A percentile compares a stretch with the other conserved stretches of the same genome.
Evolutionary conservation across 2,329 filamentous ascomycete species (phyloP).

Genomic region (Dothideomycetes sp.): DNA sequence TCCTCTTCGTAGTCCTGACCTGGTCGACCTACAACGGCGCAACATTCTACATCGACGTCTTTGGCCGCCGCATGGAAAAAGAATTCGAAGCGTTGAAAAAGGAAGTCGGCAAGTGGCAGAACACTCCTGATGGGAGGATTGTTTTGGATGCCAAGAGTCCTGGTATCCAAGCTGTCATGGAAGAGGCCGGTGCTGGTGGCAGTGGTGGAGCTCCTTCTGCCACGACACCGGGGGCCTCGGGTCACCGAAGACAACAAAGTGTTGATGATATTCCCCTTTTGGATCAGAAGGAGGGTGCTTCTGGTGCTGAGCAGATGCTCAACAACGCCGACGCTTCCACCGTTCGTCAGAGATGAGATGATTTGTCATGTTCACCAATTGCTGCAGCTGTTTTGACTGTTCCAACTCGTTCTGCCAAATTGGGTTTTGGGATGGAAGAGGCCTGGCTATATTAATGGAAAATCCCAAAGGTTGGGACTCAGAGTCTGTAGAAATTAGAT

Average conservation of each 20-base stretch:
- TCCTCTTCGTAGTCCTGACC: slow-evolving; percentile 73
- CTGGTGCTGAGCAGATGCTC: no score
- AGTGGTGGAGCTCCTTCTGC: no score
- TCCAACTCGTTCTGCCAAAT: no score
- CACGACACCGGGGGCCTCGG: not conserved
- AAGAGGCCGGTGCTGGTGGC: slow-evolving; percentile 1
- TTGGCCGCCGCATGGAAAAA: slow-evolving; percentile 92
- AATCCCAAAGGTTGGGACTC: no score
- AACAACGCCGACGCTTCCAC: no score
- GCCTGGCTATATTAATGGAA: no score
- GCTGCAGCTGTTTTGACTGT: no score
- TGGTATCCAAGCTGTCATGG: slow-evolving; percentile 12
- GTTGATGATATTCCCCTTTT: slow-evolving; percentile 52
- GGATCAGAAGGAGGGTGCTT: slow-evolving; percentile 18
- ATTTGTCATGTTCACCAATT: no score
- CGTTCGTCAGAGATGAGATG: no score
- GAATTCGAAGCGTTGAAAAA: slow-evolving; percentile 82
- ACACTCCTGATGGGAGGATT: slow-evolving; percentile 19
- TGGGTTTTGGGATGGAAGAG: no score
- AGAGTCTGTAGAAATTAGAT: no score
- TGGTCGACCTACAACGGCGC: slow-evolving; percentile 97
- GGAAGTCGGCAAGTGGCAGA: slow-evolving; percentile 85
- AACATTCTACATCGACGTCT: slow-evolving; percentile 97
- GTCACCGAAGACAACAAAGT: slow-evolving; percentile 19
- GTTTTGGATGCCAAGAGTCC: slow-evolving; percentile 7